These are phyloP conservation scores for Ophiostoma montium DNA, from an alignment of 2,329 filamentous ascomycete genomes.

Conservation along the genomic window DNA sequence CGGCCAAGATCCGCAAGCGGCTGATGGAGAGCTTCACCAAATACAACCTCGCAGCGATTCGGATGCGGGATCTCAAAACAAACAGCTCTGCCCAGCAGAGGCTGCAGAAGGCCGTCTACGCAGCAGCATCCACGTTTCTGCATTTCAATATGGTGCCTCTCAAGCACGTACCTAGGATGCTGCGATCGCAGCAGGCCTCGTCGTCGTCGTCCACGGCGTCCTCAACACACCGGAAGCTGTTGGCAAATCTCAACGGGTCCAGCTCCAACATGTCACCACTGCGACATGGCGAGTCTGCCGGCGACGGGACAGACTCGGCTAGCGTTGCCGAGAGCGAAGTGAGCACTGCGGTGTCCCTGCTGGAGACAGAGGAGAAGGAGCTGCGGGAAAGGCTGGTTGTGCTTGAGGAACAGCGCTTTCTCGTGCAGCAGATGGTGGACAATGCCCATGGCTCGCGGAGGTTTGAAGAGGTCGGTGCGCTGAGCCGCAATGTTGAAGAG, in stretches of 20 bases:
- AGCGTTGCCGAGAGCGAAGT: constrained; percentile 34
- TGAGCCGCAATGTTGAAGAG: constrained; percentile 71
- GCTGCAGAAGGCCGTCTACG: constrained; percentile 70
- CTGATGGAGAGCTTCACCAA: constrained; percentile 81
- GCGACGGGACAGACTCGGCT: constrained; percentile 31
- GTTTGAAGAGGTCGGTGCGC: constrained; percentile 73
- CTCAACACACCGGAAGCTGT: constrained; percentile 17
- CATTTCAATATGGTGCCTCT: constrained; percentile 85
- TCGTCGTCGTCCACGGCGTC: constrained; percentile 11
- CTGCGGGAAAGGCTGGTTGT: constrained; percentile 68
- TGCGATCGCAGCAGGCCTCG: constrained; percentile 30
- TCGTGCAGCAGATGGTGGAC: constrained; percentile 74
- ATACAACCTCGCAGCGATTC: constrained; percentile 68
- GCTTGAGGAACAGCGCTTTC: constrained; percentile 80
- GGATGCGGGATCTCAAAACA: constrained; percentile 66
- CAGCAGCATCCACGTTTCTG: constrained; percentile 68
- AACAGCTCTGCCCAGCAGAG: constrained; percentile 56
- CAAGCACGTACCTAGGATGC: constrained; percentile 55
- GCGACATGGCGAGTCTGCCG: constrained; percentile 31
- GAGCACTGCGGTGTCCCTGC: constrained; percentile 38
- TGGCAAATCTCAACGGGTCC: constrained; percentile 15
- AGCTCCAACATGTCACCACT: constrained; percentile 22
- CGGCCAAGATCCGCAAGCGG: constrained; percentile 76
- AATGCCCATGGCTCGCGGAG: constrained; percentile 61
- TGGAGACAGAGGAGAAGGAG: constrained; percentile 75